Percentiles rank a stretch among this genome's conserved stretches.
Conservation (phyloP, 192 early-diverging fungal species). For the Chytriomyces sp. region DNA sequence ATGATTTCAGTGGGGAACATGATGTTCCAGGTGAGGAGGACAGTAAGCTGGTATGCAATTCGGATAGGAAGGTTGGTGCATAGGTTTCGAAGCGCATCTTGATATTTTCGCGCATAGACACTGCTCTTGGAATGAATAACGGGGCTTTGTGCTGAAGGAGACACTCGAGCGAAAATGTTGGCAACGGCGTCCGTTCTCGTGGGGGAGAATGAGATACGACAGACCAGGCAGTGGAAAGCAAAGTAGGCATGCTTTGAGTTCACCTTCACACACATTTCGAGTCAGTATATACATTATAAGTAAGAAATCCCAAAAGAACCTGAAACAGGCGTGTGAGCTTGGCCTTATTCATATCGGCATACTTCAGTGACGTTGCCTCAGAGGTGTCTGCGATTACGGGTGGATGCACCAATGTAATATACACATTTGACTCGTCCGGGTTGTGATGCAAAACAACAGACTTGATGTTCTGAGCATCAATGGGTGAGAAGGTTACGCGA, state of each 20-base stretch:
- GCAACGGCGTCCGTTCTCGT: background rate
- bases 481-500: background rate
- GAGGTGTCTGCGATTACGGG: conserved; percentile 23
- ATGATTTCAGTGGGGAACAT: conserved; percentile 21
- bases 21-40: conserved; percentile 13
- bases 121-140: background rate
- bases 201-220: conserved; percentile 15
- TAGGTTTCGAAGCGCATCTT: conserved; percentile 6
- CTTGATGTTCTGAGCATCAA: conserved; percentile 14
- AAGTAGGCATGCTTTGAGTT: conserved; percentile 20
- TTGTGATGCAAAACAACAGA: conserved; percentile 28
- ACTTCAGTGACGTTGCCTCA: background rate
- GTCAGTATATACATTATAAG: background rate
- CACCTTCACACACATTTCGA: background rate
- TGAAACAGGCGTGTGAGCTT: conserved; percentile 5
- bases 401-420: conserved; percentile 19
- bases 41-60: conserved; percentile 12
- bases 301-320: background rate
- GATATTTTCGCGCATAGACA: conserved; percentile 13
- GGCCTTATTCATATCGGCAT: conserved; percentile 6
- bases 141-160: conserved; percentile 19
- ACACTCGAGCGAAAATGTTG: conserved; percentile 1
- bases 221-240: conserved; percentile 19
- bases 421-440: background rate
- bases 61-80: background rate